Percentiles rank a stretch among this genome's conserved stretches.
These are phyloP conservation scores for Aspergillus unguis DNA, from an alignment of 2,329 filamentous ascomycete species.

Conservation along the genomic window DNA sequence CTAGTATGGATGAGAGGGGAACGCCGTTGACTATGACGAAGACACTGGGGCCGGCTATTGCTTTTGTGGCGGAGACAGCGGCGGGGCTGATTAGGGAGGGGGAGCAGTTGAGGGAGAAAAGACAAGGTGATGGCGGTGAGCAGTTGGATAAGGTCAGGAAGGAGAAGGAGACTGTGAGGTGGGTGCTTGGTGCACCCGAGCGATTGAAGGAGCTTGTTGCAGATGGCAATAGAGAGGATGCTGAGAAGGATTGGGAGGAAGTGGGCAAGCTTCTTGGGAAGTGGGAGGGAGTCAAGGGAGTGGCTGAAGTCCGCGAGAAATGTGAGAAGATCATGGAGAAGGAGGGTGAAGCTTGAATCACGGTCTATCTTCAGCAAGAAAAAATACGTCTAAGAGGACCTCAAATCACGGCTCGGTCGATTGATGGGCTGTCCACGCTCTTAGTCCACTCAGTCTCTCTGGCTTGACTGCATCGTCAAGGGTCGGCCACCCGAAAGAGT, in stretches of 20 bases:
- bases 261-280: conserved; percentile 37
- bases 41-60: conserved; percentile 41
- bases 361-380: neutral
- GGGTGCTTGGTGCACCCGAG: conserved; percentile 43
- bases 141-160: conserved; percentile 18
- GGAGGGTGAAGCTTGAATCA: conserved; percentile 13
- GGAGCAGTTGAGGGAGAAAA: conserved; percentile 33
- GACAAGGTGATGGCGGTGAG: conserved; percentile 22
- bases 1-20: conserved; percentile 46
- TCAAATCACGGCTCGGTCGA: no score
- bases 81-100: conserved; percentile 39
- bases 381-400: no score
- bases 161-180: conserved; percentile 44
- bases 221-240: conserved; percentile 39
- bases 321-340: conserved; percentile 40
- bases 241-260: conserved; percentile 43
- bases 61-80: conserved; percentile 45
- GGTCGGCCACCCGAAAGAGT: no score
- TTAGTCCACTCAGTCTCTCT: no score
- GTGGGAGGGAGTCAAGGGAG: conserved; percentile 45
- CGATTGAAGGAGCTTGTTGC: conserved; percentile 37
- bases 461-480: no score
- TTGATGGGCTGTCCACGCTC: no score
- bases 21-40: conserved; percentile 47
- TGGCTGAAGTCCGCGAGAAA: conserved; percentile 37